Percentiles rank a stretch among this genome's conserved stretches.
phyloP scores from a whole-genome alignment of 1,139 yeast species.

The Blastobotrys arbuscula region DNA sequence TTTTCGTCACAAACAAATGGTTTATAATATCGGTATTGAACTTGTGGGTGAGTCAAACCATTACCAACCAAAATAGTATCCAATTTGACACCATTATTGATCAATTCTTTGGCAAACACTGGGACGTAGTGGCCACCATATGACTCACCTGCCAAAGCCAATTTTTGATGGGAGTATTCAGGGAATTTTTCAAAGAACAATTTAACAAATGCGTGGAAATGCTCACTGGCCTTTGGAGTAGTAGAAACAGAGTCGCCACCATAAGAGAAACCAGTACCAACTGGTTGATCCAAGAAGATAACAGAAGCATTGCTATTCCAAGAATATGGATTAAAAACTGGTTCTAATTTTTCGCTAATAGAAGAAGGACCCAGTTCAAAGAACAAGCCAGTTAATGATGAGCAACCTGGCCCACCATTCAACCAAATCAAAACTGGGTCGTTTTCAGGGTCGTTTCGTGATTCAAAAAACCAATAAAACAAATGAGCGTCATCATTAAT shows the following conservation, averaged over 20 bases:
- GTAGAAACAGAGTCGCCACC: slow-evolving; percentile 45
- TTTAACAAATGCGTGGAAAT: slow-evolving; percentile 72
- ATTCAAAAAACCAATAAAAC: slow-evolving; percentile 73
- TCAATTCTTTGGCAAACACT: slow-evolving; percentile 66
- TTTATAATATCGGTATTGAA: slow-evolving; percentile 62
- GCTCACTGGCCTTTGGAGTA: slow-evolving; percentile 70
- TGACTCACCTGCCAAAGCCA: slow-evolving; percentile 85
- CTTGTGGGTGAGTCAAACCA: slow-evolving; percentile 72
- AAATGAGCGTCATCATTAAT: slow-evolving; percentile 76
- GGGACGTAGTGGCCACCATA: slow-evolving; percentile 90
- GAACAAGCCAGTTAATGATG: slow-evolving; percentile 55
- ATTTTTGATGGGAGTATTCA: slow-evolving; percentile 48
- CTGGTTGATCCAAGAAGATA: slow-evolving; percentile 69
- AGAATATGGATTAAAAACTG: slow-evolving; percentile 55
- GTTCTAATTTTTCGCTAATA: slow-evolving; percentile 45
- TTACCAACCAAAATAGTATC: slow-evolving; percentile 74
- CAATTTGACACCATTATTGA: slow-evolving; percentile 47
- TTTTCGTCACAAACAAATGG: slow-evolving; percentile 87
- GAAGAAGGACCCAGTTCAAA: slow-evolving; percentile 65
- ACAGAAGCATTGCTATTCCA: slow-evolving; percentile 70
- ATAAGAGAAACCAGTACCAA: slow-evolving; percentile 52
- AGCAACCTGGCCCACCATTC: slow-evolving; percentile 75
- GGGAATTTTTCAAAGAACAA: slow-evolving; percentile 73
- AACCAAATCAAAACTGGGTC: slow-evolving; percentile 67
- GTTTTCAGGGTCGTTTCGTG: slow-evolving; percentile 57